phyloP scores from a whole-genome alignment of 2,329 filamentous ascomycete genomes.

The Xylaria sp. region DNA sequence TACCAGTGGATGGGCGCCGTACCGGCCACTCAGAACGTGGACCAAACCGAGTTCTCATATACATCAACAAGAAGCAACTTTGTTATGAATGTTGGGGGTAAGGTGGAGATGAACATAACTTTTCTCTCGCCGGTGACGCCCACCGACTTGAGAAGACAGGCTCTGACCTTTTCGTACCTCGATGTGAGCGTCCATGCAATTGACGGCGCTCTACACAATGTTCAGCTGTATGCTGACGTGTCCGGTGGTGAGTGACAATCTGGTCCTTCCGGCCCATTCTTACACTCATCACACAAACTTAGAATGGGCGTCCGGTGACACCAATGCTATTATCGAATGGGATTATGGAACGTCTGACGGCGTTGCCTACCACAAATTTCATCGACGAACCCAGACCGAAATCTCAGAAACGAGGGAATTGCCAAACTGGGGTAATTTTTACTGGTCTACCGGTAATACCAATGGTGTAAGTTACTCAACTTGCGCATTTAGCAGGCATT shows the following conservation, averaged over 20 bases:
- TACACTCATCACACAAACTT: constrained; percentile 14
- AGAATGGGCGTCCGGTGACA: constrained; percentile 77
- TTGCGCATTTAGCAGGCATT: not conserved
- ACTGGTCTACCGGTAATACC: constrained; percentile 68
- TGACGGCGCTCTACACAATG: constrained; percentile 66
- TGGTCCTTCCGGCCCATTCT: constrained; percentile 5
- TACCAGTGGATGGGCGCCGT: constrained; percentile 73
- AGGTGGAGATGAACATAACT: constrained; percentile 68
- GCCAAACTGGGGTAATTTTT: constrained; percentile 79
- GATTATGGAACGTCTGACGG: constrained; percentile 56
- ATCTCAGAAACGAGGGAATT: constrained; percentile 73
- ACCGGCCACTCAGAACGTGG: constrained; percentile 53
- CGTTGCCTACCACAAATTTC: constrained; percentile 69
- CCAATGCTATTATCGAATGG: constrained; percentile 63
- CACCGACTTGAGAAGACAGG: constrained; percentile 69
- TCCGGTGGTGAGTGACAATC: constrained; percentile 60
- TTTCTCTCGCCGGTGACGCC: constrained; percentile 75
- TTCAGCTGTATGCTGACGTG: constrained; percentile 76
- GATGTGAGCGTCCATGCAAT: constrained; percentile 65
- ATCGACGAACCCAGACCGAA: constrained; percentile 62
- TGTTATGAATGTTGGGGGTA: constrained; percentile 65
- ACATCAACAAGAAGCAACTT: constrained; percentile 76
- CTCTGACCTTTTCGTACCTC: constrained; percentile 73
- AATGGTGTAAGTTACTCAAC: constrained; percentile 46
- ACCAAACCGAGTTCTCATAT: constrained; percentile 69